Evolutionary conservation across 495 filamentous ascomycete species (phyloP), one percentile per base, ranked within the genome.

Genomic region (Peziza echinospora): DNA sequence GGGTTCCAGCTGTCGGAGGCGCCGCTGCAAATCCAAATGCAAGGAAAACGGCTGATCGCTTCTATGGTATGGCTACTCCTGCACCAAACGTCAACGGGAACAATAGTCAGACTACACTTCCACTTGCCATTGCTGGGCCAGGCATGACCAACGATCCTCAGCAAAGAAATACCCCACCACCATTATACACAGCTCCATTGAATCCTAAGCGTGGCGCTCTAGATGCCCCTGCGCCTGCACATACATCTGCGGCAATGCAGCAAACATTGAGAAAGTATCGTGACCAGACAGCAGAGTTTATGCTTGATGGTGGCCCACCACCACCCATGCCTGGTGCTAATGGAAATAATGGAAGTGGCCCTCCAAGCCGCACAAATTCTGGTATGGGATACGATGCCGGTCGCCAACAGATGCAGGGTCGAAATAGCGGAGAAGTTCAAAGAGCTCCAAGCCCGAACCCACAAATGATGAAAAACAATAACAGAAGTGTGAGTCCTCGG

Each of bases 191-290:
- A 52, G 76, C 80, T 41, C 62, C 71, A 5, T 8, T 34, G 26
- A n/a, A n/a, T n/a, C n/a, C n/a, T n/a, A 60, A 43, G 67, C 80
- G 26, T 55, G 87, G 71, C 55, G 72, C 84, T 39, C 74, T 99
- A 10, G 91, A 79, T 48, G 80, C 85, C 13, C 91, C 91, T 0
- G 76, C 89, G 46, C 89, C 87, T 0, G 91, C 91, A 9, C 83
- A 86, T 50, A 96, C 91, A 0, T 79, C 81, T 6, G 77, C 77
- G 46, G 78, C 86, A 41, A 99, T 99, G 91, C 78, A 93, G 53
- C 16, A 43, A 21, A 19, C 16, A 9, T 11, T 23, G 4, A 43
- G 41, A 23, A 23, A 43, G 22, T 43, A 43, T 22, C 30, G 30
- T 13, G 11, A 43, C 11, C 78, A 89, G 55, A 80, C 87, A 10